Conservation (phyloP, 2,329 filamentous ascomycete species). For the Clonostachys solani region DNA sequence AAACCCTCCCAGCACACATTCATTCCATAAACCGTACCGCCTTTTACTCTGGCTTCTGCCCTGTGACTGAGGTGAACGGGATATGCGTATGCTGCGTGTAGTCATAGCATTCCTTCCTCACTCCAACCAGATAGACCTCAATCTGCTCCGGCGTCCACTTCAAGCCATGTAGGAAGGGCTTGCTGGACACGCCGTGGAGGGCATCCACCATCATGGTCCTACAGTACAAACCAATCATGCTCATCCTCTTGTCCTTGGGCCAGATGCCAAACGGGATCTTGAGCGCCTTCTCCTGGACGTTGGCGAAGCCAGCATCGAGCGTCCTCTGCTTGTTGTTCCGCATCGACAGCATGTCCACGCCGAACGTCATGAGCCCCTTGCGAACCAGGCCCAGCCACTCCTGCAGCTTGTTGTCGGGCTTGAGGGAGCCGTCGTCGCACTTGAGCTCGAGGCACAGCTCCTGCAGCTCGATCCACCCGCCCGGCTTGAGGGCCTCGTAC, state of each 20-base stretch:
- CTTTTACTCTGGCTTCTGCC: too few species aligned
- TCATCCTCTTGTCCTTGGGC: slow-evolving; percentile 39
- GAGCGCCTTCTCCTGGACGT: slow-evolving; percentile 28
- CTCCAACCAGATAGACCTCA: slow-evolving; percentile 22
- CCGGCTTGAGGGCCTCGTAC: slow-evolving; percentile 22
- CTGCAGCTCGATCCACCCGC: slow-evolving; percentile 31
- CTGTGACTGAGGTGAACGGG: too few species aligned
- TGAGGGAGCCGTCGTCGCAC: slow-evolving; percentile 20
- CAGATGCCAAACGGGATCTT: slow-evolving; percentile 43
- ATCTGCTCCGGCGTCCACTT: slow-evolving; percentile 25
- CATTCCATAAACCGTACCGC: too few species aligned
- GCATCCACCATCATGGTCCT: slow-evolving; percentile 20
- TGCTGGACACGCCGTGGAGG: slow-evolving; percentile 22
- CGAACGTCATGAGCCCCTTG: slow-evolving; percentile 18
- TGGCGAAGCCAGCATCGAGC: slow-evolving; percentile 29
- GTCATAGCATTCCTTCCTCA: slow-evolving; percentile 13
- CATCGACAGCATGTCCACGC: slow-evolving; percentile 21
- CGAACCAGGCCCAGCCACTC: slow-evolving; percentile 18
- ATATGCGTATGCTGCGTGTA: too few species aligned
- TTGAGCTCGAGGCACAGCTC: slow-evolving; percentile 17
- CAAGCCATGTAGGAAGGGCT: slow-evolving; percentile 24
- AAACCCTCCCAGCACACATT: too few species aligned
- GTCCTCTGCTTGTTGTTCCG: slow-evolving; percentile 17
- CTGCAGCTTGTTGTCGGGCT: slow-evolving; percentile 15
- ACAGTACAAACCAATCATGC: slow-evolving; percentile 33